Base-by-base conservation (phyloP, 345 rosid species). In the Cochlearia excelsa region DNA sequence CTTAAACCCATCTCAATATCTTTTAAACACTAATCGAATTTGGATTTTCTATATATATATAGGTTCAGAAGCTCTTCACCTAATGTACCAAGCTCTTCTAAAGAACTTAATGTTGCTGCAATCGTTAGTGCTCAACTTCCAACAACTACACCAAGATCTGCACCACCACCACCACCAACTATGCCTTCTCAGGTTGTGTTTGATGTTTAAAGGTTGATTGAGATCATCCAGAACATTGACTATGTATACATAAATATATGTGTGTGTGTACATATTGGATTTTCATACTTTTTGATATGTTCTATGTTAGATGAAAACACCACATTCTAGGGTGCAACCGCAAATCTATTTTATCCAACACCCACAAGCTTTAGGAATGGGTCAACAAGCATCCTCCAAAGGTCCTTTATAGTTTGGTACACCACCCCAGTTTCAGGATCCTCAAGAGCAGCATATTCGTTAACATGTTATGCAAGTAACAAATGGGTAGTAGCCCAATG, bases 91-190 rank as follows among this genome's bases (percentile, higher is more conserved):
- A 77, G 84, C 98, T 51, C 81, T 70, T 72, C 84, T 92, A 68
- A 92, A 88, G 78, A 92, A 92, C 69, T 70, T 92, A 72, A 92
- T 92, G 98, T 92, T 86, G 97, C 97, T 72, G 98, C 98, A 29
- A 88, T 92, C 64, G 98, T 97, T 44, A 97, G 88, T 82, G 96
- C 97, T 8, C 97, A 92, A 67, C 98, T 97, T 2, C 98, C 80
- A 55, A 69, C 87, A 67, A 82, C 83, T 2, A 68, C 88, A 16
- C 50, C 65, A 51, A 65, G 54, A 44, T 38, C 65, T 44, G 23
- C 74, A 57, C 54, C 65, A 30, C 6, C 64, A 30, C 6, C 64
- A 42, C 59, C 69, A 50, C 52, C 90, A 27, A 77, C 23, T 16
- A 16, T 88, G 75, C 82, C 94, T 42, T 79, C 97, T 11, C 97